These are phyloP conservation scores for Daldinia sp. DNA, from an alignment of 2,329 filamentous ascomycete species.

Conservation along the genomic window DNA sequence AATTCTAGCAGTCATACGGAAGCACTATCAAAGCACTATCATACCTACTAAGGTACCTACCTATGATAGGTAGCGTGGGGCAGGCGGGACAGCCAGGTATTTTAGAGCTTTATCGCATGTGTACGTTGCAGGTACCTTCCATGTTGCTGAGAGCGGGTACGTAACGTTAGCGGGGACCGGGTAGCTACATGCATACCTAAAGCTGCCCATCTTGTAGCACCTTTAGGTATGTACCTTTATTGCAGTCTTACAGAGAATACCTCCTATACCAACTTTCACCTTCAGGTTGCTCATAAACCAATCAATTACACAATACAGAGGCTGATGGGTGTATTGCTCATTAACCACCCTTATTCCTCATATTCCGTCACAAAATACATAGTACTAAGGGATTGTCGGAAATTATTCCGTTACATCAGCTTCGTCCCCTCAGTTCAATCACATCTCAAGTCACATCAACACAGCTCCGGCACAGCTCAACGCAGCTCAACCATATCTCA, in stretches of 20 bases:
- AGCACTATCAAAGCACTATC: neutral
- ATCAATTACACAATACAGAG: constrained; percentile 2
- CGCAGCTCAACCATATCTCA: constrained; percentile 10
- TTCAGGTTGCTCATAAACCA: neutral
- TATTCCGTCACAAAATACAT: neutral
- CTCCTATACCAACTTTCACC: neutral
- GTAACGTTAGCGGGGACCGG: neutral
- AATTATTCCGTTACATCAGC: constrained; percentile 30
- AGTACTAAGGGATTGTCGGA: neutral
- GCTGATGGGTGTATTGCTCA: neutral
- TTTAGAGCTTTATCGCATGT: neutral
- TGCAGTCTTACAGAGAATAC: too few relatives aligned
- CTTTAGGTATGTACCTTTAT: too few relatives aligned
- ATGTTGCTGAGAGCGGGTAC: neutral
- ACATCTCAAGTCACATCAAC: constrained; percentile 19
- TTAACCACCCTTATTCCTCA: neutral
- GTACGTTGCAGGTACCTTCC: too few relatives aligned
- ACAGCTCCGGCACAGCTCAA: constrained; percentile 3
- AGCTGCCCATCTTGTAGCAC: neutral
- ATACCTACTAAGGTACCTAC: too few relatives aligned
- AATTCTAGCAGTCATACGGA: neutral
- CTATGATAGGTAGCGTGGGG: constrained; percentile 3
- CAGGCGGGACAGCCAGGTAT: neutral
- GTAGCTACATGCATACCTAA: neutral
- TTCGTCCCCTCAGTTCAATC: constrained; percentile 18